These are phyloP conservation scores for Cucumis hystrix DNA, from an alignment of 306 rosid species.

Conservation along the genomic window DNA sequence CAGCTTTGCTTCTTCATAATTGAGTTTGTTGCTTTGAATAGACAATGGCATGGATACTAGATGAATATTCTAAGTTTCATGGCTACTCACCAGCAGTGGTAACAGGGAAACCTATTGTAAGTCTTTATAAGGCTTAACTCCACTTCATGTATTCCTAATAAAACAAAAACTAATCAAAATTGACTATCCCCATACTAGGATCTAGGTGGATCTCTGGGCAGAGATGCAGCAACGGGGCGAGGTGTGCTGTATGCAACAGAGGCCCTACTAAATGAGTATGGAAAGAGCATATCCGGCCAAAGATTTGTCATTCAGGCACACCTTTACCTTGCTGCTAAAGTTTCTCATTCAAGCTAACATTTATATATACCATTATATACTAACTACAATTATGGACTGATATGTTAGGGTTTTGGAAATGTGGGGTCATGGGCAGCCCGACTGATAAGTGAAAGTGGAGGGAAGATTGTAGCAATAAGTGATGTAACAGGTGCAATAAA, in stretches of 20 bases:
- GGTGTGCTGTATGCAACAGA: constrained; percentile 86
- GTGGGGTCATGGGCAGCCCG: constrained; percentile 96
- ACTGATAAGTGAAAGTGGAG: constrained; percentile 62
- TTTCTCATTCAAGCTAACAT: not conserved
- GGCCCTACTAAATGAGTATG: constrained; percentile 72
- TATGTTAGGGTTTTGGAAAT: constrained; percentile 75
- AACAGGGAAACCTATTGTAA: constrained; percentile 88
- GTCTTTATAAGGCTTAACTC: constrained; percentile 8
- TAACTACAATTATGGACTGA: not conserved
- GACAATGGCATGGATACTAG: constrained; percentile 99
- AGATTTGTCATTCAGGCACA: constrained; percentile 74
- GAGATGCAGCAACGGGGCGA: constrained; percentile 92
- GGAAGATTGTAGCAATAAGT: constrained; percentile 79
- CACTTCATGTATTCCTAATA: not conserved
- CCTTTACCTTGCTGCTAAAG: not conserved
- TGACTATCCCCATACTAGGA: constrained; percentile 28
- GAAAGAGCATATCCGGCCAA: constrained; percentile 70
- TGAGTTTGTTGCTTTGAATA: constrained; percentile 15
- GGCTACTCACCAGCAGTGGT: constrained; percentile 92
- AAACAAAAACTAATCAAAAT: not conserved
- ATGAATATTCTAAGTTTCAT: constrained; percentile 91
- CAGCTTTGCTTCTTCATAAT: not conserved
- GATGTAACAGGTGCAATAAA: constrained; percentile 78
- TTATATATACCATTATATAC: not conserved
- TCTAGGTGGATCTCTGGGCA: constrained; percentile 86